Evolutionary conservation across 1,284 basidiomycete genomes (phyloP), one percentile per base, ranked within the genome.

Genomic region (Microbotryum lychnidis-dioicae): DNA sequence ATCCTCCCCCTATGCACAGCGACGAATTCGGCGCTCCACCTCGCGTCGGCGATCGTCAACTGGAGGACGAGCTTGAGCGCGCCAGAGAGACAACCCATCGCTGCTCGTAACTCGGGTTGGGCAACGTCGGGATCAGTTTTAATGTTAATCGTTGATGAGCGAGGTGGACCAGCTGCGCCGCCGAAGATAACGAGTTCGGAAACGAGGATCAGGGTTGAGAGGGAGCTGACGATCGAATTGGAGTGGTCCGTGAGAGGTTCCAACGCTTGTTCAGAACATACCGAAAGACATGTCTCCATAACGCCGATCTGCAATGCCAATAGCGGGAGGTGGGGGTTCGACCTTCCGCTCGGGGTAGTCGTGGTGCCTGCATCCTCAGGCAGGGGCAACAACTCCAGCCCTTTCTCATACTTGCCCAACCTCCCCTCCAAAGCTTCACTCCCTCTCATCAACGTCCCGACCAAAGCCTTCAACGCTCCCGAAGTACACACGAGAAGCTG

Each of bases 401-500:
- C 64, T 16, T 49, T 54, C 49, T 59, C 56, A 23, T 58, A 60
- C 45, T 50, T 56, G 2, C 25, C 25, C 1, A 68, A 12, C 5
- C 66, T 58, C 6, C 14, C 18, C 1, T 25, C 23, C 6, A 64
- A 16, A 2, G n/a, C 31, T 1, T 6, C 4, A 5, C 44, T 42
- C 56, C 66, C 64, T 18, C 29, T 18, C 3, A 58, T 7, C 16
- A 66, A 50, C 4, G 27, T 25, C 2, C 23, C 16, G 4, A 56
- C 57, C 23, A 64, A 56, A 1, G 25, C 18, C 18, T 48, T 57
- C 45, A 68, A 51, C 2, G 60, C 53, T 16, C 64, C 64, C 4
- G 48, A 60, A 1, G 37, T 44, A 57, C 66, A 68, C 33, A 68
- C 44, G 8, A 66, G 47, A 8, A 58, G 50, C 46, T 68, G 66